Base-by-base conservation (phyloP, 83 land plant species). In the Picea abies region DNA sequence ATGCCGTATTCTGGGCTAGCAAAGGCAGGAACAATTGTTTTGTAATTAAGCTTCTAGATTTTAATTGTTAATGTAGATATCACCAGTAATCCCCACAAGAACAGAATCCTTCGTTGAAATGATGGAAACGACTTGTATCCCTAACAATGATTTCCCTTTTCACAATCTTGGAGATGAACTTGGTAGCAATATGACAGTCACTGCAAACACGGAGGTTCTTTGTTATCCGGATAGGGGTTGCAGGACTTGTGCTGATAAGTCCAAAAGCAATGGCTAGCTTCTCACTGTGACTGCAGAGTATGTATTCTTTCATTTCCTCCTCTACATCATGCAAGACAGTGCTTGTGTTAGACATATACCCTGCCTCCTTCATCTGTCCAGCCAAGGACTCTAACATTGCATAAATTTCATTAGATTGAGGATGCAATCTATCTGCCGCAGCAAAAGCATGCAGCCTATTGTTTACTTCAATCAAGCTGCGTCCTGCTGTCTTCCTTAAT, bases 381-480 rank as follows among this genome's bases (percentile, higher is more conserved):
- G 67, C 61, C 70, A 84, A 72, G 23, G 64, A 26, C 52, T 73
- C 47, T 58, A 87, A 7, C 44, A 60, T 25, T 17, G 82, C 80
- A 58, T 52, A 77, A 15, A 84, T 44, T 62, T 44, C 60, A 32
- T 25, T 79, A 60, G 67, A 63, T 47, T 63, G 61, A 35, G 67
- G 65, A 11, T 79, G 80, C 25, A 61, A 65, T 65, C 25, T 65
- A 8, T 65, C 68, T 65, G 25, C 68, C 25, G 19, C 68, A 20
- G 25, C 25, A 65, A 65, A 65, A 20, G 25, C 68, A 65, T 65
- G 68, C 8, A 23, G n/a, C 25, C 25, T 20, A 5, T 23, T 65
- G 8, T 65, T 65, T n/a, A 65, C 68, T n/a, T 65, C 68, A 25
- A 81, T 85, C 91, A 88, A 90, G 80, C 92, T 90, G n/a, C 86